Conservation (phyloP, 495 filamentous ascomycete genomes). For the Filosporella fistucella region DNA sequence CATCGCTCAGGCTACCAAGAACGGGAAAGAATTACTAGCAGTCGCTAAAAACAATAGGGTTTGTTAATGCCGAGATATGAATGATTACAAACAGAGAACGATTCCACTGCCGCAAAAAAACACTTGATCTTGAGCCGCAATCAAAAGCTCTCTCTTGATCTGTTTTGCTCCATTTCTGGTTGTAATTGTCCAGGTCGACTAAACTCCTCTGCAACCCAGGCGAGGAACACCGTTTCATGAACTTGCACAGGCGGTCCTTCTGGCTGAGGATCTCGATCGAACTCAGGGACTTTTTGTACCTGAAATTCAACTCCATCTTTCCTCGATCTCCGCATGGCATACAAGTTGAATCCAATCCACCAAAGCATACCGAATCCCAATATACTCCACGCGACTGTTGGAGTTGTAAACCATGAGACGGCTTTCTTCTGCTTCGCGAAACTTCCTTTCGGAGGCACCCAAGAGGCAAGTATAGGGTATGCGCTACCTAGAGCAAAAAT, state of each 20-base stretch:
- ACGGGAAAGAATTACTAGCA: too few relatives aligned
- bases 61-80: too few relatives aligned
- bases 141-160: conserved; percentile 10
- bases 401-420: conserved; percentile 13
- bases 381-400: conserved; percentile 13
- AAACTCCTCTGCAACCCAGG: conserved; percentile 13
- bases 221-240: conserved; percentile 11
- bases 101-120: too few relatives aligned
- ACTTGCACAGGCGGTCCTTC: conserved; percentile 12
- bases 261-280: conserved; percentile 9
- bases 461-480: conserved; percentile 15
- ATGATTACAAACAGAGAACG: too few relatives aligned
- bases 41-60: too few relatives aligned
- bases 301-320: conserved; percentile 13
- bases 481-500: conserved; percentile 14
- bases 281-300: conserved; percentile 6
- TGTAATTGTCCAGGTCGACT: background rate
- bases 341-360: conserved; percentile 11
- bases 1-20: too few relatives aligned
- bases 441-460: conserved; percentile 17
- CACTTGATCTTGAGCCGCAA: too few relatives aligned
- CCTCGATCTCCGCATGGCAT: conserved; percentile 2
- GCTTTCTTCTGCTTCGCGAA: background rate
- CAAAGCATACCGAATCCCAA: conserved; percentile 9
- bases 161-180: background rate